A percentile compares a stretch with the other conserved stretches of the same genome.
Evolutionary conservation across 306 rosid species (phyloP).

Genomic region (Adenanthera pavonina): DNA sequence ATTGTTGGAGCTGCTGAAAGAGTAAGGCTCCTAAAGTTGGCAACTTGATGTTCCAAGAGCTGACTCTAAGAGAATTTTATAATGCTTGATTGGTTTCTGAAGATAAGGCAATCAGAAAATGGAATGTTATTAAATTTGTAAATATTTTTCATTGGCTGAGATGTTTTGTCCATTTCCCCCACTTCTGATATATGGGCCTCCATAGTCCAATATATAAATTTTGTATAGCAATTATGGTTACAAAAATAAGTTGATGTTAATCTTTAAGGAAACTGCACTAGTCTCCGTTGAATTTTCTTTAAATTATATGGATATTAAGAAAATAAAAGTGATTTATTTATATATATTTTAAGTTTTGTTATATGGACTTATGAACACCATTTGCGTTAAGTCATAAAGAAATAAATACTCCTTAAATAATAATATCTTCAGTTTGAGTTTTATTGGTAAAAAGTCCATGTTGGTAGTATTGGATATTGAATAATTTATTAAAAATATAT

Average conservation of each 20-base stretch:
- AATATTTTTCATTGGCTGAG: neutral
- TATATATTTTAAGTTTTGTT: too few species aligned
- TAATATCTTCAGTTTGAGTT: too few species aligned
- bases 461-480: too few species aligned
- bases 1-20: slow-evolving; percentile 13
- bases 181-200: neutral
- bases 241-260: neutral
- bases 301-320: too few species aligned
- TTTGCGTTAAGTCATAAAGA: too few species aligned
- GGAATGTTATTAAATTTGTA: neutral
- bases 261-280: neutral
- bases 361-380: too few species aligned
- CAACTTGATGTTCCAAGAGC: slow-evolving; percentile 26
- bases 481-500: too few species aligned
- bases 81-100: slow-evolving; percentile 20
- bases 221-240: neutral
- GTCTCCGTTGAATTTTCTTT: neutral
- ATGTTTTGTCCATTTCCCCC: neutral
- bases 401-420: too few species aligned
- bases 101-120: neutral
- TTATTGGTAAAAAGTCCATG: too few species aligned
- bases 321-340: too few species aligned
- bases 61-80: slow-evolving; percentile 32
- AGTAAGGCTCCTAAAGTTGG: neutral
- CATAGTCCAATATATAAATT: neutral